Conservation (phyloP, 75 land plant genomes). For the Isoetes taiwanensis region DNA sequence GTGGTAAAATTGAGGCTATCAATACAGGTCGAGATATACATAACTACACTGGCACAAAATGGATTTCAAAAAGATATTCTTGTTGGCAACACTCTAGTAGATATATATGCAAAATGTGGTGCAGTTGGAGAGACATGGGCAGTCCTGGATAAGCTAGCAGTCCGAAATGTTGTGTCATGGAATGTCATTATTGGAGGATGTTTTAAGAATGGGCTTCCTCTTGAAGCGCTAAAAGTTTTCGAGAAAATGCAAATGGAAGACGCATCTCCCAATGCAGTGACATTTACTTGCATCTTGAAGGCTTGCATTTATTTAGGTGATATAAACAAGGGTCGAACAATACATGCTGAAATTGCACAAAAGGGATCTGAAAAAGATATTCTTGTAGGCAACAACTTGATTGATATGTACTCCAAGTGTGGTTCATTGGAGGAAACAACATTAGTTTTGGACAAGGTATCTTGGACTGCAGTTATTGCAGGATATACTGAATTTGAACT, state of each 20-base stretch:
- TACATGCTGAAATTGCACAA: neutral
- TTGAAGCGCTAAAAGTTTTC: neutral
- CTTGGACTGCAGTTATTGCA: too few relatives aligned
- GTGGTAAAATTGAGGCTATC: too few relatives aligned
- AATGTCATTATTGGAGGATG: slow-evolving; percentile 13
- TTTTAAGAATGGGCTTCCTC: neutral
- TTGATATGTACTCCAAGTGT: too few relatives aligned
- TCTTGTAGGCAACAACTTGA: too few relatives aligned
- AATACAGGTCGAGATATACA: too few relatives aligned
- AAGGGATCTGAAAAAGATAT: slow-evolving; percentile 10
- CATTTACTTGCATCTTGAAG: neutral
- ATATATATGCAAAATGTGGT: slow-evolving; percentile 15
- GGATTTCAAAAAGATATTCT: too few relatives aligned
- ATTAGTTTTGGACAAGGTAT: too few relatives aligned
- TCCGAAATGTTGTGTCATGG: slow-evolving; percentile 7
- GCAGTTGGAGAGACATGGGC: neutral
- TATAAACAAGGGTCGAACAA: neutral
- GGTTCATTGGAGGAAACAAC: too few relatives aligned
- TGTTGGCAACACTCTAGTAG: slow-evolving; percentile 9
- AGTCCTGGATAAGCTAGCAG: slow-evolving; percentile 1
- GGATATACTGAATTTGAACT: too few relatives aligned
- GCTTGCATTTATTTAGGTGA: neutral
- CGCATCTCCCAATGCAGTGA: neutral
- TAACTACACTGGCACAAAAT: too few relatives aligned
- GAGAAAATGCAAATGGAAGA: neutral